Evolutionary conservation across 108 stramenopile genomes (phyloP).

Genomic region (Nitzschia putrida): DNA sequence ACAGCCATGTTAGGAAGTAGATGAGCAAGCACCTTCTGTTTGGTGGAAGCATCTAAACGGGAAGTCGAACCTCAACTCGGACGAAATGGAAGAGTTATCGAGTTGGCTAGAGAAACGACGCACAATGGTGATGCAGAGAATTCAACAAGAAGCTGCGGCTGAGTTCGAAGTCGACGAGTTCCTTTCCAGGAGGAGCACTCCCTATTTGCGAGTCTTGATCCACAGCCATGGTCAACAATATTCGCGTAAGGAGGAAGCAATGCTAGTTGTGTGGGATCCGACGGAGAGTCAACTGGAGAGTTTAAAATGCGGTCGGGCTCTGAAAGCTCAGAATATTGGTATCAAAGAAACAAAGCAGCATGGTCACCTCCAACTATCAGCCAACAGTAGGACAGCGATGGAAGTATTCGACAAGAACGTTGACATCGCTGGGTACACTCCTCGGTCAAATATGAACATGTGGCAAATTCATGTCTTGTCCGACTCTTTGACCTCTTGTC

Average conservation of each 20-base stretch:
- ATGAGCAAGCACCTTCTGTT: constrained; percentile 63
- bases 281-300: constrained; percentile 66
- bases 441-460: constrained; percentile 44
- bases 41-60: constrained; percentile 54
- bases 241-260: constrained; percentile 30
- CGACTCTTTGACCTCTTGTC: background rate
- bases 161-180: constrained; percentile 52
- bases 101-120: constrained; percentile 61
- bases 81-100: constrained; percentile 51
- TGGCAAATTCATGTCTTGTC: constrained; percentile 53
- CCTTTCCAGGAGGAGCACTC: constrained; percentile 48
- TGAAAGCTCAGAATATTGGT: constrained; percentile 58
- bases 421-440: constrained; percentile 5
- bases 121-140: constrained; percentile 43
- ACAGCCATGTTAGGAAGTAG: constrained; percentile 51
- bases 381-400: constrained; percentile 55
- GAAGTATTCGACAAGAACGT: constrained; percentile 5
- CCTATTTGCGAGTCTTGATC: constrained; percentile 62
- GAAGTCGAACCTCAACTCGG: constrained; percentile 29
- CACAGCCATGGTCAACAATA: constrained; percentile 2
- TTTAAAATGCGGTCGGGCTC: constrained; percentile 55
- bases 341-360: constrained; percentile 45
- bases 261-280: constrained; percentile 75
- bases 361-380: constrained; percentile 59
- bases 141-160: constrained; percentile 58